Evolutionary conservation across 2,329 filamentous ascomycete species (phyloP).

Genomic region (Plectosphaerella plurivora): DNA sequence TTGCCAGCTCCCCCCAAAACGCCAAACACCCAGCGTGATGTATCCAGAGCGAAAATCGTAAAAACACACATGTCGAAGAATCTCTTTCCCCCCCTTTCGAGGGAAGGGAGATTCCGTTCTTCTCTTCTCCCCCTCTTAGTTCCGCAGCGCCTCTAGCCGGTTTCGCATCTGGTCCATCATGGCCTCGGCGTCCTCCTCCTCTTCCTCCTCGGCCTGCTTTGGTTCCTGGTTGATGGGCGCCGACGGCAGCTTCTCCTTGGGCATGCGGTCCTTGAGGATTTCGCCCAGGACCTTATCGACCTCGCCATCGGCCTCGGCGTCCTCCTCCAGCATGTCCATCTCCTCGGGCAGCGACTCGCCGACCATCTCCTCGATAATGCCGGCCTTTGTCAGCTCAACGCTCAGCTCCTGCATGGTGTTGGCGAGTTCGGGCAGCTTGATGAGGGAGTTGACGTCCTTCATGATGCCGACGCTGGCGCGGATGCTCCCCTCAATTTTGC

Average conservation of each 20-base stretch:
- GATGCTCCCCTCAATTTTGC: slow-evolving; percentile 93
- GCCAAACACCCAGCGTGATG: not conserved
- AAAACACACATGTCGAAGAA: not conserved
- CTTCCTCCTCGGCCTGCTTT: slow-evolving; percentile 55
- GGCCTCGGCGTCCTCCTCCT: slow-evolving; percentile 82
- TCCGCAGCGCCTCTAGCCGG: slow-evolving; percentile 84
- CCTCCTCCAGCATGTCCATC: slow-evolving; percentile 64
- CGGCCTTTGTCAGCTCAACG: slow-evolving; percentile 85
- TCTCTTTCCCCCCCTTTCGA: not conserved
- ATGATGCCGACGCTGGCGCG: slow-evolving; percentile 84
- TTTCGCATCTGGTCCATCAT: slow-evolving; percentile 94
- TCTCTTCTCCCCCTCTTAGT: slow-evolving; percentile 39
- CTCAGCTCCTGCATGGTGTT: slow-evolving; percentile 86
- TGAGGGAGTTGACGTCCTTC: slow-evolving; percentile 89
- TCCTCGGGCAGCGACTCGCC: slow-evolving; percentile 80
- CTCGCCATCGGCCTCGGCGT: slow-evolving; percentile 70
- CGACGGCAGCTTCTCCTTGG: slow-evolving; percentile 54
- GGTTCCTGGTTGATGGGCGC: slow-evolving; percentile 50
- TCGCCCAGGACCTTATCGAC: slow-evolving; percentile 92
- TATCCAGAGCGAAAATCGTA: not conserved
- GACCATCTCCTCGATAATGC: slow-evolving; percentile 97
- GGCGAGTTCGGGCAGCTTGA: slow-evolving; percentile 79
- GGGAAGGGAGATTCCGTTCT: not conserved
- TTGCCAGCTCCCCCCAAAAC: not conserved
- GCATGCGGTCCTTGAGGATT: slow-evolving; percentile 75